Percentiles rank a stretch among this genome's conserved stretches.
Evolutionary conservation across 2,329 filamentous ascomycete species (phyloP).

Genomic region (Grosmannia serpens): DNA sequence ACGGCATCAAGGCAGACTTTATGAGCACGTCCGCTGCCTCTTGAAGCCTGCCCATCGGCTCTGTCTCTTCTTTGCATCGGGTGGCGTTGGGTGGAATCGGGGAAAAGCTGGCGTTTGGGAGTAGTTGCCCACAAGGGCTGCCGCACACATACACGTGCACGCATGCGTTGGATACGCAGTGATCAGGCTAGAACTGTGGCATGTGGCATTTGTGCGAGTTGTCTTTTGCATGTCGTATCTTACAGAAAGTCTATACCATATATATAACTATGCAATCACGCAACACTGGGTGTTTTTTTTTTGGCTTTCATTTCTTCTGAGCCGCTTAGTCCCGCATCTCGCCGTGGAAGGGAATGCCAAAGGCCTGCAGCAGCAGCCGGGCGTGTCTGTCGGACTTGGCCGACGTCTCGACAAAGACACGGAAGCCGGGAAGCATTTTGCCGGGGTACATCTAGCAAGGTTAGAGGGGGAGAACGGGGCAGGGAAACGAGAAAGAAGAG

Average conservation of each 20-base stretch:
- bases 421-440: conserved; percentile 72
- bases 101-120: background rate
- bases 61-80: conserved; percentile 4
- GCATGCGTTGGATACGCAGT: too few relatives aligned
- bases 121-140: too few relatives aligned
- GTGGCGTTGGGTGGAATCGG: conserved; percentile 4
- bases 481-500: background rate
- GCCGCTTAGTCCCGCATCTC: conserved; percentile 14
- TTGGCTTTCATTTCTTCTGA: background rate
- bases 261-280: background rate
- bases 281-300: too few relatives aligned
- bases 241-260: conserved; percentile 1
- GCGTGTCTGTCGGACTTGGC: conserved; percentile 79
- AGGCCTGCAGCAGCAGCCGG: conserved; percentile 57
- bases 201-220: background rate
- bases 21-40: conserved; percentile 22
- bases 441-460: conserved; percentile 42
- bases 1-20: conserved; percentile 42
- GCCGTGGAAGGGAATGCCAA: conserved; percentile 75
- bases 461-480: conserved; percentile 6
- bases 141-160: too few relatives aligned
- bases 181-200: too few relatives aligned
- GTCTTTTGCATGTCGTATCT: background rate
- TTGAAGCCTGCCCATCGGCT: too few relatives aligned
- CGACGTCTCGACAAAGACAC: conserved; percentile 74